Base-by-base conservation (phyloP, 169 alveolate species). In the Plasmodium adleri region DNA sequence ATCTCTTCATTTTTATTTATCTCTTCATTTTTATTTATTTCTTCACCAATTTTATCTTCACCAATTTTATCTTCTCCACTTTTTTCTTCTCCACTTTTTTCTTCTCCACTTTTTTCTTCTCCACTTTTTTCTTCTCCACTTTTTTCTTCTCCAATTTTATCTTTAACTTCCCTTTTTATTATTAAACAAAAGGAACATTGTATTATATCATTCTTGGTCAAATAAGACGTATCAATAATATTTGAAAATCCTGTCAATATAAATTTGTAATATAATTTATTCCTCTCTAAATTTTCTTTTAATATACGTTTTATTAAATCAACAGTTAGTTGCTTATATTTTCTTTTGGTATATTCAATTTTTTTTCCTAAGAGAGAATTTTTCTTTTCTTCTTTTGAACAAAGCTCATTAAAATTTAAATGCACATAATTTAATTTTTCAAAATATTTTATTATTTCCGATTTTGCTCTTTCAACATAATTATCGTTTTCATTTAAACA, bases 281-380 rank as follows among this genome's bases (percentile, higher is more conserved):
- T 83, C 63, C 17, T 70, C 26, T 83, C 91, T 32, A 86, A 52
- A 72, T 71, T 86, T 67, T 86, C 78, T 66, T 86, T 86, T 67
- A 86, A 64, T 67, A 86, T 72, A 4, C 92, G 68, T 64, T 60
- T 60, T 49, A 72, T 52, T 49, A 86, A 86, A 60, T 86, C 92
- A 9, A 62, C 60, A n/a, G 88, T 86, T 54, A 86, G 72, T 10
- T 49, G 59, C 26, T 59, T 86, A 56, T 86, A 86, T 52, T 86
- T 86, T 56, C 26, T 86, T 28, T 86, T 72, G 13, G 92, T 52
- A 56, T 60, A 86, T 54, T 86, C 92, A 24, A 86, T 86, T 86
- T 86, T 86, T 49, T 72, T 86, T 66, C 92, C 92, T 9, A 72
- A 74, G 17, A 86, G 58, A 12, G 92, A 72, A 71, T 72, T 86